A percentile compares a stretch with the other conserved stretches of the same genome.
phyloP scores from a whole-genome alignment of 306 rosid genomes.

The Arachis stenosperma region DNA sequence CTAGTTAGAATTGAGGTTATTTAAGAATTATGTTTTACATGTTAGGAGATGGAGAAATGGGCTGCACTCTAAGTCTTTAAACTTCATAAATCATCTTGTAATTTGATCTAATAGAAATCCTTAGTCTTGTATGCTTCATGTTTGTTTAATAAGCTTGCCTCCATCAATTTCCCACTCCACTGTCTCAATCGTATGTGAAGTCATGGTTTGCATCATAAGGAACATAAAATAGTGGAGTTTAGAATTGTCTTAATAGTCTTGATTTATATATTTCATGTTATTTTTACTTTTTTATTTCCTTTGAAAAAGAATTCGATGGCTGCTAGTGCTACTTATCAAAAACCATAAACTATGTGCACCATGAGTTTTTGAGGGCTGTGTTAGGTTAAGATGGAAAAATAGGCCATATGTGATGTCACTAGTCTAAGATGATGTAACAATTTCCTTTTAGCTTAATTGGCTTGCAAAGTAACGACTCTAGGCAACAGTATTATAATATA shows the following conservation, averaged over 20 bases:
- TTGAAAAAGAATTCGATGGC: slow-evolving; percentile 42
- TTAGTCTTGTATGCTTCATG: too few species aligned
- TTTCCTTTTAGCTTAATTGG: slow-evolving; percentile 1
- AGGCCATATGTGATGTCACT: slow-evolving; percentile 1
- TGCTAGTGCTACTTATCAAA: slow-evolving; percentile 38
- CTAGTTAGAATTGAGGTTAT: too few species aligned
- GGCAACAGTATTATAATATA: neutral
- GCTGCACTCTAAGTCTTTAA: too few species aligned
- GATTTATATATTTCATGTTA: slow-evolving; percentile 10
- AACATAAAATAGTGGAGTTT: slow-evolving; percentile 16
- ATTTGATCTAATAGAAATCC: too few species aligned
- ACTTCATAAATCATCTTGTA: too few species aligned
- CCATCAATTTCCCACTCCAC: slow-evolving; percentile 45
- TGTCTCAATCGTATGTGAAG: slow-evolving; percentile 53
- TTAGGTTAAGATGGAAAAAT: slow-evolving; percentile 31
- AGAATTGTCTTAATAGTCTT: slow-evolving; percentile 24
- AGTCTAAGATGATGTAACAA: slow-evolving; percentile 11
- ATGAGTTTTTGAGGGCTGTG: slow-evolving; percentile 20
- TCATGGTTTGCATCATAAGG: slow-evolving; percentile 55
- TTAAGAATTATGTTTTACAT: too few species aligned
- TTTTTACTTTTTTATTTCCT: slow-evolving; percentile 36
- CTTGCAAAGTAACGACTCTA: slow-evolving; percentile 1
- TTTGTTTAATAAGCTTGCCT: neutral
- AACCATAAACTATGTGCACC: slow-evolving; percentile 44
- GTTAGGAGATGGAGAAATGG: too few species aligned